Conservation (phyloP, 768 basidiomycete genomes). For the Hortiboletus campestris region DNA sequence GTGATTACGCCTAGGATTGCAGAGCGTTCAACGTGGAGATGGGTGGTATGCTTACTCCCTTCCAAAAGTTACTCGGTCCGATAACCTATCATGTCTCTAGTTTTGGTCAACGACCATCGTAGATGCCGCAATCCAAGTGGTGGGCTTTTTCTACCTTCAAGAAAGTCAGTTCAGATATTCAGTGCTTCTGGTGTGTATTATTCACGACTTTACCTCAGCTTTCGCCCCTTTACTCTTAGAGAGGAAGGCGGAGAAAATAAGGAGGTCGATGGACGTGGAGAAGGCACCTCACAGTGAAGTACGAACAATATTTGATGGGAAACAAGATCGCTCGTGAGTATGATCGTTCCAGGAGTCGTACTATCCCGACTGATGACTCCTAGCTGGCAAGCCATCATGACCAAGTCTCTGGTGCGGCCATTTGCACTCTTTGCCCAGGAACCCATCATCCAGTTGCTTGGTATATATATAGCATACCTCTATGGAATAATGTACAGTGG, state of each 20-base stretch:
- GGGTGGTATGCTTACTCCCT: slow-evolving; percentile 49
- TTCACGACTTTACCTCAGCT: slow-evolving; percentile 22
- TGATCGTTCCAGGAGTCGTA: not conserved
- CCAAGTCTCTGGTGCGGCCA: slow-evolving; percentile 59
- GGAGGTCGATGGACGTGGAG: slow-evolving; percentile 46
- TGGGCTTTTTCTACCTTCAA: slow-evolving; percentile 55
- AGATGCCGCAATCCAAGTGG: slow-evolving; percentile 50
- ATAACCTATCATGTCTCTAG: slow-evolving; percentile 23
- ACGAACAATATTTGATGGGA: slow-evolving; percentile 46
- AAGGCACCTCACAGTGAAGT: slow-evolving; percentile 48
- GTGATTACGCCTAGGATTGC: slow-evolving; percentile 42
- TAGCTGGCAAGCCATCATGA: slow-evolving; percentile 54
- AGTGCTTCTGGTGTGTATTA: not conserved
- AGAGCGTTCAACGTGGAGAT: slow-evolving; percentile 64
- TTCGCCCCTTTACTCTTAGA: slow-evolving; percentile 38
- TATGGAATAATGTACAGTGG: slow-evolving; percentile 61
- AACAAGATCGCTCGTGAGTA: slow-evolving; percentile 44
- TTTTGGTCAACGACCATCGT: slow-evolving; percentile 69
- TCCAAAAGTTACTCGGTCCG: not conserved
- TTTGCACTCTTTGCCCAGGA: slow-evolving; percentile 60
- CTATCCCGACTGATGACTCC: not conserved
- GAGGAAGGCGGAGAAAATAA: slow-evolving; percentile 48
- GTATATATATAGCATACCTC: slow-evolving; percentile 66
- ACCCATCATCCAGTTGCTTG: slow-evolving; percentile 66
- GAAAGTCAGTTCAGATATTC: slow-evolving; percentile 50